Base-by-base conservation (phyloP, 1,284 basidiomycete species). In the Malassezia brasiliensis region DNA sequence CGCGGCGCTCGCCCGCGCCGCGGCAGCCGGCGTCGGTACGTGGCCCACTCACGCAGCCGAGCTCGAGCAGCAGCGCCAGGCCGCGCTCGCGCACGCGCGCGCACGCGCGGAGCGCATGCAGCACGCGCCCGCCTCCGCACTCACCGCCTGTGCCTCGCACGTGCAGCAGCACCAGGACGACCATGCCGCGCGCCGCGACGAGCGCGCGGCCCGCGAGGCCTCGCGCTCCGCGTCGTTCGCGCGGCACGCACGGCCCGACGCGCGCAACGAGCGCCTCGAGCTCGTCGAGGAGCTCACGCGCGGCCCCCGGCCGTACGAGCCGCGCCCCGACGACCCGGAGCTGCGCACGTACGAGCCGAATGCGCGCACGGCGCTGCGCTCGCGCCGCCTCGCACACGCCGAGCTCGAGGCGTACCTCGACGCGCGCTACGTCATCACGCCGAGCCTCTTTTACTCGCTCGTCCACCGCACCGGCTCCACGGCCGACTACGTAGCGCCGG, bases 351-450 rank as follows among this genome's bases (percentile, higher is more conserved):
- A 47, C 37, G 55, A 57, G 32, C 55, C 55, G 11, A 40, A 57
- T 19, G 22, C 55, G 6, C 30, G 22, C 3, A 38, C 22, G 5
- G 19, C 9, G 4, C 14, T 49, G 11, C 47, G 47, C 42, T 84
- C 83, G 31, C 85, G 91, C 38, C 74, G 75, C 2, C 76, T 93
- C 6, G 72, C 86, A 1, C 85, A 96, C 71, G 81, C 83, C 20
- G 82, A 85, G 56, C 77, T 96, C 8, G 84, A 87, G 74, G 84
- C 85, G n/a, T 83, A 90, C 75, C 79, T 98, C 30, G 79, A 81
- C 22, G 88, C 85, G 3, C 83, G 93, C 31, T 93, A 85, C 75
- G 88, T 86, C 69, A 79, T 98, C 40, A 84, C 87, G 0, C 89
- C 90, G 0, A 89, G 88, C 0, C 82, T 81, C 28, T 78, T 98